A percentile compares a stretch with the other conserved stretches of the same genome.
Conservation (phyloP, 768 basidiomycete species). For the Wakefieldia striispora region DNA sequence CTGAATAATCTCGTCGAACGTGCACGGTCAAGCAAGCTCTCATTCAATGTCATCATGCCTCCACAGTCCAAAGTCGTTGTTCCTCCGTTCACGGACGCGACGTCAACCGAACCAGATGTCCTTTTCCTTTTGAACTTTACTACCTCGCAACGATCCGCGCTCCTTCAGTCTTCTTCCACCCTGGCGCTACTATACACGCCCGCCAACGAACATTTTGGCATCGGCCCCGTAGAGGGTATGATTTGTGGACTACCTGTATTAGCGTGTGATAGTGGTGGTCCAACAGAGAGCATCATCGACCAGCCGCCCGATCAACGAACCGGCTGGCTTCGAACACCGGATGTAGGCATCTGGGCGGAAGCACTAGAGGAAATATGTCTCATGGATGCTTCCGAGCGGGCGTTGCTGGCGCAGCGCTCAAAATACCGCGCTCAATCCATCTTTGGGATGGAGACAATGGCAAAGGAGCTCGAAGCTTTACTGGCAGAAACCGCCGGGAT, state of each 20-base stretch:
- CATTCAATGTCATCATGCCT: constrained; percentile 57
- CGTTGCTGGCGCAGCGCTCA: constrained; percentile 51
- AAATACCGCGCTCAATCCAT: constrained; percentile 55
- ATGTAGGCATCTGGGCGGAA: constrained; percentile 65
- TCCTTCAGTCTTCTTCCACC: constrained; percentile 67
- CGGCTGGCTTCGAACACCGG: constrained; percentile 72
- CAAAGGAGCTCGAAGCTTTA: constrained; percentile 52
- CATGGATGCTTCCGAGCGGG: constrained; percentile 10
- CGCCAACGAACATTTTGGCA: constrained; percentile 94
- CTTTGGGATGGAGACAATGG: constrained; percentile 82
- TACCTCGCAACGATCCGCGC: constrained; percentile 74
- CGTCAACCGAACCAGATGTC: constrained; percentile 51
- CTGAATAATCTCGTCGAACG: constrained; percentile 61
- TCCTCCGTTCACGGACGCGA: constrained; percentile 42
- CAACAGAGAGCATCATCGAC: constrained; percentile 80
- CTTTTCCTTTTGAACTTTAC: constrained; percentile 93
- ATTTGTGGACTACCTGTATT: constrained; percentile 86
- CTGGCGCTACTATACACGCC: constrained; percentile 89
- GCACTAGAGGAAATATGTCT: constrained; percentile 59
- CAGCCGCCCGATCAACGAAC: constrained; percentile 47
- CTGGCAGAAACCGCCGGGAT: constrained; percentile 53
- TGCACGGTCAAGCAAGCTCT: constrained; percentile 51
- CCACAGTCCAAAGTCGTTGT: constrained; percentile 36
- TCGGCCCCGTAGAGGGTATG: constrained; percentile 95
- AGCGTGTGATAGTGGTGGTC: constrained; percentile 85